Evolutionary conservation across 106 monocot genomes (phyloP).

Genomic region (Dendrobium chrysotoxum): DNA sequence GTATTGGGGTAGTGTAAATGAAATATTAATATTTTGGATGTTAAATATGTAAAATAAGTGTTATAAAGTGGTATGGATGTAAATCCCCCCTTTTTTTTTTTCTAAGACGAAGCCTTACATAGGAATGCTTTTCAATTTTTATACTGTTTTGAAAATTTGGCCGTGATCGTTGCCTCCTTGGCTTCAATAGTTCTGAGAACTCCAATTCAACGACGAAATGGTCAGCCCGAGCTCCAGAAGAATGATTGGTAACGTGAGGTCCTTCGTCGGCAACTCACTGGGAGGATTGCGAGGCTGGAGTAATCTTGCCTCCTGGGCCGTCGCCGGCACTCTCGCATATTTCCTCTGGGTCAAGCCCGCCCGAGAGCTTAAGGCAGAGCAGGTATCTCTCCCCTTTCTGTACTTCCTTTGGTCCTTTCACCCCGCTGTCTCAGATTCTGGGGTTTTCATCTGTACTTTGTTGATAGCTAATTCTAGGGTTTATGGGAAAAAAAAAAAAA

Average conservation of each 20-base stretch:
- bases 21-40: too few species aligned
- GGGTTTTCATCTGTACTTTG: too few species aligned
- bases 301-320: slow-evolving; percentile 85
- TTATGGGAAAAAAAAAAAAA: too few species aligned
- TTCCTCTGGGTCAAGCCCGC: slow-evolving; percentile 89
- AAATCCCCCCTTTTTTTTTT: too few species aligned
- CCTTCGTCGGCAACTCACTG: slow-evolving; percentile 69
- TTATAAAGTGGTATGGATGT: too few species aligned
- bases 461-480: too few species aligned
- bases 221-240: slow-evolving; percentile 46
- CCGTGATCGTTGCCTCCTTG: not conserved
- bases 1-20: too few species aligned
- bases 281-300: slow-evolving; percentile 78
- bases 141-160: too few species aligned
- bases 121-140: too few species aligned
- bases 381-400: slow-evolving; percentile 13
- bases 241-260: slow-evolving; percentile 57
- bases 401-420: too few species aligned
- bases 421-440: not conserved
- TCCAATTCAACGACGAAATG: not conserved
- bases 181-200: not conserved
- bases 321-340: slow-evolving; percentile 88
- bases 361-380: slow-evolving; percentile 64
- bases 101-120: too few species aligned
- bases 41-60: too few species aligned